A percentile compares a stretch with the other conserved stretches of the same genome.
These are phyloP conservation scores for Pyrus hybrid DNA, from an alignment of 331 rosid species.

Conservation along the genomic window DNA sequence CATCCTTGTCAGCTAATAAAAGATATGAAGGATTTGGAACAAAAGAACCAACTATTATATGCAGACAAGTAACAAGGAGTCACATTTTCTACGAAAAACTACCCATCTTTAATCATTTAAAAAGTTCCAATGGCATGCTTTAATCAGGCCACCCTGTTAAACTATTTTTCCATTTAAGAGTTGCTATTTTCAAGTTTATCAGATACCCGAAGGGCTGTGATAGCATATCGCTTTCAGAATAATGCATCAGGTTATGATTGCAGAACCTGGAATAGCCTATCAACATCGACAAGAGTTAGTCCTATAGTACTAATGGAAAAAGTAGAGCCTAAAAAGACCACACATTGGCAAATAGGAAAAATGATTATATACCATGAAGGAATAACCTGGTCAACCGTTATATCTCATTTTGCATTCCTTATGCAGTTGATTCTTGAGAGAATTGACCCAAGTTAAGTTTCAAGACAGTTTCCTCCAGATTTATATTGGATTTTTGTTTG, in stretches of 20 bases:
- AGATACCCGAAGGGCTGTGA: not conserved
- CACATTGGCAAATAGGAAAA: not conserved
- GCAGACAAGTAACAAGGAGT: not conserved
- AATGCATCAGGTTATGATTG: not conserved
- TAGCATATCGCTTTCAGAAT: not conserved
- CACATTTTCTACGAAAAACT: not conserved
- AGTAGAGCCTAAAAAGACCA: not conserved
- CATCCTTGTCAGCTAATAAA: not conserved
- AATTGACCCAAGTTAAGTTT: not conserved
- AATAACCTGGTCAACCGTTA: no score
- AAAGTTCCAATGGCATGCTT: not conserved
- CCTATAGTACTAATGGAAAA: not conserved
- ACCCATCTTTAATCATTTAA: not conserved
- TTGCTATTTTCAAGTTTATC: not conserved
- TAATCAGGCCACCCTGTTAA: not conserved
- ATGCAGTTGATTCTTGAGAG: not conserved
- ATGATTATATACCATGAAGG: not conserved
- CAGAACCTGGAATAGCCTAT: not conserved
- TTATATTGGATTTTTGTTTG: not conserved
- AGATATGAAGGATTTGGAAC: not conserved
- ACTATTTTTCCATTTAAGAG: not conserved
- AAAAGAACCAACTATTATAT: no score
- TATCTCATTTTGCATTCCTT: not conserved
- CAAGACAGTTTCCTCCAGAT: not conserved
- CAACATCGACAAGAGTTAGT: not conserved